These are phyloP conservation scores for Entophlyctis helioformis DNA, from an alignment of 192 early-diverging fungal species.

Conservation along the genomic window DNA sequence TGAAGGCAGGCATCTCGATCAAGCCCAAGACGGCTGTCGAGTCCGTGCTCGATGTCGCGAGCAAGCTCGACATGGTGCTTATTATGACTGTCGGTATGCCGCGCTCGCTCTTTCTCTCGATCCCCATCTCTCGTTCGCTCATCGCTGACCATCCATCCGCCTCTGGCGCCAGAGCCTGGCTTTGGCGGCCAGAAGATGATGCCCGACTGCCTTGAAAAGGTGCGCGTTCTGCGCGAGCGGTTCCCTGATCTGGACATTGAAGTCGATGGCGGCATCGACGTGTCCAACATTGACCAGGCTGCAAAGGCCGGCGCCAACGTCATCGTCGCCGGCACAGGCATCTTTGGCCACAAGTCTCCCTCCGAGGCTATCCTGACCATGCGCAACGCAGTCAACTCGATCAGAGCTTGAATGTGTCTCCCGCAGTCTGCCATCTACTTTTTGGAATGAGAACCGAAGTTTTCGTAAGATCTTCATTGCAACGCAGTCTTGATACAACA, in stretches of 20 bases:
- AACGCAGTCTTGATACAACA: no score
- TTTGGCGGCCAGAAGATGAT: conserved; percentile 96
- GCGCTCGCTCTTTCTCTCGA: no score
- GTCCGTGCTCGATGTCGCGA: conserved; percentile 18
- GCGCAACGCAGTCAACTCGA: no score
- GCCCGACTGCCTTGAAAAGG: conserved; percentile 78
- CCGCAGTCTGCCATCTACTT: no score
- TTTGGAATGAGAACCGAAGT: no score
- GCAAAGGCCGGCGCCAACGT: conserved; percentile 91
- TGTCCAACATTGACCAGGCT: conserved; percentile 74
- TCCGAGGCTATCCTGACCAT: conserved; percentile 56
- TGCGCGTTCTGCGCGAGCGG: conserved; percentile 50
- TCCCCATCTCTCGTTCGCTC: no score
- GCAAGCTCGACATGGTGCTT: conserved; percentile 72
- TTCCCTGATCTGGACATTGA: conserved; percentile 87
- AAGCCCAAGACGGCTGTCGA: conserved; percentile 75
- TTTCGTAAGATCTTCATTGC: no score
- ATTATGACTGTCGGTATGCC: conserved; percentile 76
- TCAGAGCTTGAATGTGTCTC: no score
- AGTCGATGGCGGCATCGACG: conserved; percentile 84
- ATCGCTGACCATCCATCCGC: not conserved
- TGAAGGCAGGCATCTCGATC: conserved; percentile 87
- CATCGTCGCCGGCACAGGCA: conserved; percentile 87
- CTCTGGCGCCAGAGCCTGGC: conserved; percentile 57
- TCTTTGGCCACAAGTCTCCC: conserved; percentile 71